A percentile compares a stretch with the other conserved stretches of the same genome.
Evolutionary conservation across 2,329 filamentous ascomycete genomes (phyloP).

Genomic region (Cytospora chrysosperma): DNA sequence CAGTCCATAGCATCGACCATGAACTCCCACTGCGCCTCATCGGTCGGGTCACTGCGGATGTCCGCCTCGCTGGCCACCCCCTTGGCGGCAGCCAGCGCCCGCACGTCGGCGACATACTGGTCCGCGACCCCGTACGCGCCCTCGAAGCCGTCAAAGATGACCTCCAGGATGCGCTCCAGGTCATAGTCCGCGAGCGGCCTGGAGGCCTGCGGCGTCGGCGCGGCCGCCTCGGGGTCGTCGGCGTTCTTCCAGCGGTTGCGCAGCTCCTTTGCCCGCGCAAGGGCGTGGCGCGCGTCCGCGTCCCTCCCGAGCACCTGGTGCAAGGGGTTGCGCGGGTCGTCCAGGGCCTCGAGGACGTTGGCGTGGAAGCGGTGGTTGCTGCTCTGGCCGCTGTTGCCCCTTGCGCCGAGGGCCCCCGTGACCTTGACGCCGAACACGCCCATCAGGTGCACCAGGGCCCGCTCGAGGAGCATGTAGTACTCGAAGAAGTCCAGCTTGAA

Average conservation of each 20-base stretch:
- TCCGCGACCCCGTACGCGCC: constrained; percentile 54
- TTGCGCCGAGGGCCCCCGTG: constrained; percentile 30
- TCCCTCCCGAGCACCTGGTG: constrained; percentile 54
- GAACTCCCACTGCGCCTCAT: constrained; percentile 52
- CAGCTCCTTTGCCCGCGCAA: constrained; percentile 66
- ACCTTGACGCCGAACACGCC: constrained; percentile 61
- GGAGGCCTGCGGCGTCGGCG: neutral
- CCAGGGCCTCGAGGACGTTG: constrained; percentile 64
- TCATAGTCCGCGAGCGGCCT: constrained; percentile 58
- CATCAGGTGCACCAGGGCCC: constrained; percentile 67
- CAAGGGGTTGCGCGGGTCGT: constrained; percentile 56
- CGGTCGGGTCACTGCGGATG: constrained; percentile 24
- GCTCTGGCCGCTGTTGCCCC: neutral
- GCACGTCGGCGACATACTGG: constrained; percentile 36
- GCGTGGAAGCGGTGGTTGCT: constrained; percentile 58
- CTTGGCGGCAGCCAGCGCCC: constrained; percentile 22
- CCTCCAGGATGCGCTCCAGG: constrained; percentile 56
- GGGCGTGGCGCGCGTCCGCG: constrained; percentile 51
- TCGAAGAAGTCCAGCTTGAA: constrained; percentile 80
- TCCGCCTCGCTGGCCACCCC: constrained; percentile 27
- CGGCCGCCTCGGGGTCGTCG: constrained; percentile 40
- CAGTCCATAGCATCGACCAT: constrained; percentile 62
- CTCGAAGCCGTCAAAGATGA: constrained; percentile 59
- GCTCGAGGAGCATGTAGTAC: constrained; percentile 71
- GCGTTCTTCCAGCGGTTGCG: constrained; percentile 72